Percentiles rank a stretch among this genome's conserved stretches.
These are phyloP conservation scores for Ogataea populi-albae DNA, from an alignment of 805 yeast species.

Conservation along the genomic window DNA sequence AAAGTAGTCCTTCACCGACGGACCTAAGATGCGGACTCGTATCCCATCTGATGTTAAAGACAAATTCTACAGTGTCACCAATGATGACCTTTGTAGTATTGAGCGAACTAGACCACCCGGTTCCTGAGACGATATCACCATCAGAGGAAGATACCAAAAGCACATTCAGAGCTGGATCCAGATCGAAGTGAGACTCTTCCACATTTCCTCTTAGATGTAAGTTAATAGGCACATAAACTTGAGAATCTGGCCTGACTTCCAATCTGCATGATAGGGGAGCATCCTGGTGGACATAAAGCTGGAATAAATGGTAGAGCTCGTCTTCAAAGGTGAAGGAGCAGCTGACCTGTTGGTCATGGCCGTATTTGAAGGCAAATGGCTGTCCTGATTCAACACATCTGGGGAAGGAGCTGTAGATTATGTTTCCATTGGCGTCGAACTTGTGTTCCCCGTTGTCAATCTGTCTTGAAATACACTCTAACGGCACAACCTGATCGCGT, in stretches of 20 bases:
- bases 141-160: conserved; percentile 36
- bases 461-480: conserved; percentile 64
- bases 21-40: conserved; percentile 5
- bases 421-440: conserved; percentile 58
- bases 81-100: conserved; percentile 61
- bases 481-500: conserved; percentile 40
- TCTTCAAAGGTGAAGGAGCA: conserved; percentile 65
- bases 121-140: conserved; percentile 46
- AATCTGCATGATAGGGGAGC: conserved; percentile 69
- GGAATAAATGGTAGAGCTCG: conserved; percentile 67
- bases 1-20: conserved; percentile 8
- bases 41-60: conserved; percentile 59
- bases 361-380: conserved; percentile 56
- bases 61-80: conserved; percentile 59
- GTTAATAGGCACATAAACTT: conserved; percentile 55
- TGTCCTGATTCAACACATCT: conserved; percentile 61
- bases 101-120: conserved; percentile 60
- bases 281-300: conserved; percentile 74
- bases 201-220: conserved; percentile 65
- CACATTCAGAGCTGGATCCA: conserved; percentile 57
- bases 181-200: conserved; percentile 64
- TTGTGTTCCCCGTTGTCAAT: conserved; percentile 77
- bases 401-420: conserved; percentile 59
- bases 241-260: conserved; percentile 45
- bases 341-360: conserved; percentile 46